Evolutionary conservation across 176 grass and related monocot species (phyloP).

Genomic region (Guadua angustifolia): DNA sequence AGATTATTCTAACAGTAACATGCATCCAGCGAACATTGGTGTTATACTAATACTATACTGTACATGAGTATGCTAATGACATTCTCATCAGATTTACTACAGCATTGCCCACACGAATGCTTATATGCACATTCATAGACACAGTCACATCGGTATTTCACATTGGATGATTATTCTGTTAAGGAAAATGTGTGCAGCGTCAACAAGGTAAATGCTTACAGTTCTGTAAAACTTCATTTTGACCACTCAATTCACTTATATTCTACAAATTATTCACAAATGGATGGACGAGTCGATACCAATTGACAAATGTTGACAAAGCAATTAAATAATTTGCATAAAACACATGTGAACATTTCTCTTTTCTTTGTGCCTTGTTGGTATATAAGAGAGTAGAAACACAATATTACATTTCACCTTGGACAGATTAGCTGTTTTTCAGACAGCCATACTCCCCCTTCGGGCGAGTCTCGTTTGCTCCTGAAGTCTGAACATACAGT

Average conservation of each 20-base stretch:
- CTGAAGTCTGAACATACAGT: background rate
- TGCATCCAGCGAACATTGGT: background rate
- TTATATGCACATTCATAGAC: background rate
- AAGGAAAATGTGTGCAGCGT: background rate
- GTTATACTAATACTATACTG: background rate
- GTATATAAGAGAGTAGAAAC: background rate
- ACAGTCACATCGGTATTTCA: background rate
- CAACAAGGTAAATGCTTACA: background rate
- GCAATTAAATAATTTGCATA: background rate
- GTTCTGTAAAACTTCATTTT: background rate
- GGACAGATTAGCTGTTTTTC: background rate
- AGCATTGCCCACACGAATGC: background rate
- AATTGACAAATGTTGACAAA: background rate
- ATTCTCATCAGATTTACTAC: background rate
- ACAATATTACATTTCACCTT: background rate
- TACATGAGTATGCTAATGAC: background rate
- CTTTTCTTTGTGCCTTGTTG: background rate
- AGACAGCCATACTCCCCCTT: background rate
- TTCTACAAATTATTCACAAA: background rate
- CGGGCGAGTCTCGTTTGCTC: background rate
- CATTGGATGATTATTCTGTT: slow-evolving; percentile 4
- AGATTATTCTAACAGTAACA: too few relatives aligned
- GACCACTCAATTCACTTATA: background rate
- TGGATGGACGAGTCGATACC: background rate
- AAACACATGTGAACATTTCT: background rate